Conservation (phyloP, 2,329 filamentous ascomycete species). For the Pochonia chlamydosporia region DNA sequence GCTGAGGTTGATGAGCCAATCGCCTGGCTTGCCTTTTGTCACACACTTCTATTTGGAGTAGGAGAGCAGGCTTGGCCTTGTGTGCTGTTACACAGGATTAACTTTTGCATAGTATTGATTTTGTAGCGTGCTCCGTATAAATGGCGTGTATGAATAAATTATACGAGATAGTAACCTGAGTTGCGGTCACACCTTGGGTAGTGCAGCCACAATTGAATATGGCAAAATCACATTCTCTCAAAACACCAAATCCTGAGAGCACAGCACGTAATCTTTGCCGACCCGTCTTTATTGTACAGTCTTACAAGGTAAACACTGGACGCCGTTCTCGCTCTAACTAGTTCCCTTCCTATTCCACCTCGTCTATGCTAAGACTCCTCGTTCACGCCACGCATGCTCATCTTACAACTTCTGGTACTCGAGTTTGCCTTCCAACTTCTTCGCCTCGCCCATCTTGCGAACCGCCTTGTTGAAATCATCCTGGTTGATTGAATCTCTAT, state of each 20-base stretch:
- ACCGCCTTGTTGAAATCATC: conserved; percentile 99
- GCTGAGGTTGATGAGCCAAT: too few relatives aligned
- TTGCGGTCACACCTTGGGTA: too few relatives aligned
- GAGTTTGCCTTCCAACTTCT: conserved; percentile 97
- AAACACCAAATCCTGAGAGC: too few relatives aligned
- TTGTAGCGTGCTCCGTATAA: too few relatives aligned
- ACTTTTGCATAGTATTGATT: too few relatives aligned
- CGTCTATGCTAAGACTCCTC: neutral
- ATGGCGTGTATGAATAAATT: too few relatives aligned
- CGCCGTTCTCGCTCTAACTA: neutral
- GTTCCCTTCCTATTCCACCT: neutral
- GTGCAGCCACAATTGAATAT: too few relatives aligned
- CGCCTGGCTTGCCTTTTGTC: too few relatives aligned
- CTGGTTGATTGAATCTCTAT: conserved; percentile 91
- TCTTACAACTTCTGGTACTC: conserved; percentile 90
- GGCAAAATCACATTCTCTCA: neutral
- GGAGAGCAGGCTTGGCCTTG: too few relatives aligned
- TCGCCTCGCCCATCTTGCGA: conserved; percentile 91
- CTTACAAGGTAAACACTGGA: neutral
- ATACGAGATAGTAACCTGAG: too few relatives aligned
- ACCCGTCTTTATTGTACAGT: neutral
- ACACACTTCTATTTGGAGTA: too few relatives aligned
- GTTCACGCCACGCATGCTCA: neutral
- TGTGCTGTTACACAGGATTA: too few relatives aligned
- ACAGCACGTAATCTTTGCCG: neutral